A percentile compares a stretch with the other conserved stretches of the same genome.
phyloP scores from a whole-genome alignment of 31 red algal genomes.

The Odonthalia washingtoniensis region DNA sequence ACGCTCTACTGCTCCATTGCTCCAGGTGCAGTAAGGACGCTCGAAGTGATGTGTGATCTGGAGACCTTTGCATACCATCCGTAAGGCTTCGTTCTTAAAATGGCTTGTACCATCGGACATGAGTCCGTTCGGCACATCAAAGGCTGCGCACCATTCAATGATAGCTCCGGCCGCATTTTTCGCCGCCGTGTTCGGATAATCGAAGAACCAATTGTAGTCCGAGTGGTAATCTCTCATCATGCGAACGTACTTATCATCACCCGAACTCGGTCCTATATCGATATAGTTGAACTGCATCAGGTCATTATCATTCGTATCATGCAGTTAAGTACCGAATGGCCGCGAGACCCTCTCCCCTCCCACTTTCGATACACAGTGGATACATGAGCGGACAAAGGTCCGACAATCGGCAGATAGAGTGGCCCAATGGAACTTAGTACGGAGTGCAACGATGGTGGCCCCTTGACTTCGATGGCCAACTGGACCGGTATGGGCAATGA shows the following conservation, averaged over 20 bases:
- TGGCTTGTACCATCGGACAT: slow-evolving; percentile 5
- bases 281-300: slow-evolving; percentile 9
- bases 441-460: not conserved
- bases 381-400: slow-evolving; percentile 16
- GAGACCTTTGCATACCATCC: not conserved
- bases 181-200: not conserved
- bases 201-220: slow-evolving; percentile 17
- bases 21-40: not conserved
- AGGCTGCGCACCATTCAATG: slow-evolving; percentile 15
- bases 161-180: slow-evolving; percentile 10
- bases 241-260: not conserved
- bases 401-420: not conserved
- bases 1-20: slow-evolving; percentile 18
- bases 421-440: slow-evolving; percentile 15
- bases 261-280: not conserved
- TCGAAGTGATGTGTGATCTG: not conserved
- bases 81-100: not conserved
- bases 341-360: slow-evolving; percentile 8
- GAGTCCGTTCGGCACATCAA: not conserved
- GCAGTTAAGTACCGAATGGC: not conserved
- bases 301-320: not conserved
- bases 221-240: slow-evolving; percentile 11
- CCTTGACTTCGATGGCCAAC: not conserved
- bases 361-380: not conserved
- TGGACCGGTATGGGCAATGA: slow-evolving; percentile 11